Base-by-base conservation (phyloP, 2,329 filamentous ascomycete species). In the Tricladium varicosporioides region DNA sequence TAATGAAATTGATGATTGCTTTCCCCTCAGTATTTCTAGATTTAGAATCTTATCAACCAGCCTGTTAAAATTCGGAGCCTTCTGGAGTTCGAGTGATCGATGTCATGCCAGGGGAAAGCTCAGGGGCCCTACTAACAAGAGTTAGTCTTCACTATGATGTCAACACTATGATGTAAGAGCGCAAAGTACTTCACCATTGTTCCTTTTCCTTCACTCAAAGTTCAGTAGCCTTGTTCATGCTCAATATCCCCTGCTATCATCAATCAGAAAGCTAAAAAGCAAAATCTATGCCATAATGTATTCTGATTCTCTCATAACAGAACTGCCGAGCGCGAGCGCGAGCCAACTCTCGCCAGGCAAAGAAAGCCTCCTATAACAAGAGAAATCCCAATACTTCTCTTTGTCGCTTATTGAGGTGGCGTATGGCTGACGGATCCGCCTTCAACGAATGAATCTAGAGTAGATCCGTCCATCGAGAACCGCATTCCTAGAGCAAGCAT, bases 401-500 rank as follows among this genome's bases (percentile, higher is more conserved):
- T 33, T n/a, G 19, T 47, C 32, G 11, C 32, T 32, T 44, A 15
- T 51, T 32, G 2, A 16, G 51, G 11, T 14, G 1, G 22, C 40
- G 14, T 16, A 11, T 31, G 31, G 22, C 33, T 52, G 10, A 31
- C 44, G 27, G 14, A 10, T 5, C 15, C 5, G 7, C 18, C 2
- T 10, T 27, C 56, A 79, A 76, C 72, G 42, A 62, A 48, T 47
- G 78, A 80, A 60, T 80, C 77, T 51, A 78, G 76, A 65, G 70
- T 80, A 66, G 73, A 80, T 67, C 68, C 72, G n/a, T 60, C 62
- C 57, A 74, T 71, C 8, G 64, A 63, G 14, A 53, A 65, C 36
- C 74, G 73, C 44, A 80, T 80, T 68, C 75, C 77, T 14, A 77
- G 77, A 57, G 69, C 70, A 18, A 63, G 65, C 11, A 76, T 78